A percentile compares a stretch with the other conserved stretches of the same genome.
Conservation (phyloP, 169 alveolate species). For the Babesia bigemina region DNA sequence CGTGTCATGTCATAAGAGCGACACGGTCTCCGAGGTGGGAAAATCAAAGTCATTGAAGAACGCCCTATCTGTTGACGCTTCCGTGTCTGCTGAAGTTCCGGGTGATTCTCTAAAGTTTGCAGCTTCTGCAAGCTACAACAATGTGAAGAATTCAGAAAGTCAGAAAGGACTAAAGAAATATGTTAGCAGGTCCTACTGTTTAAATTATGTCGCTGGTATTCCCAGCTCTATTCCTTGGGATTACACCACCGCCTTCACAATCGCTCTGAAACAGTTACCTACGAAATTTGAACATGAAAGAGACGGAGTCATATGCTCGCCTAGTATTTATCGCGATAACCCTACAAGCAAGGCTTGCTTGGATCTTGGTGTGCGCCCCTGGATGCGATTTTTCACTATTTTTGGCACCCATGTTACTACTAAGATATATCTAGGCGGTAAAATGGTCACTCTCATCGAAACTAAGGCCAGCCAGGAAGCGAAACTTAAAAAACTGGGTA, state of each 20-base stretch:
- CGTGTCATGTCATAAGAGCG: conserved; percentile 62
- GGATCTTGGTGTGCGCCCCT: conserved; percentile 31
- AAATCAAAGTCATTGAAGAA: conserved; percentile 15
- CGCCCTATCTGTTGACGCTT: conserved; percentile 59
- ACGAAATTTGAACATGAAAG: conserved; percentile 14
- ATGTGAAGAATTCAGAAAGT: conserved; percentile 27
- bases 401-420: conserved; percentile 69
- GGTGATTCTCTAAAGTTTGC: conserved; percentile 59
- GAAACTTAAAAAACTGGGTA: conserved; percentile 19
- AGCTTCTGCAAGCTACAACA: conserved; percentile 54
- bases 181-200: conserved; percentile 60
- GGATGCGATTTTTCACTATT: conserved; percentile 56
- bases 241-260: conserved; percentile 44
- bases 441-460: conserved; percentile 49
- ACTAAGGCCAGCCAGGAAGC: conserved; percentile 52
- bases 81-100: conserved; percentile 42
- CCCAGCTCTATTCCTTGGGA: conserved; percentile 59
- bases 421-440: conserved; percentile 65
- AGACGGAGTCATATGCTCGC: conserved; percentile 21
- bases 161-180: conserved; percentile 13
- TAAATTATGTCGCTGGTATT: conserved; percentile 66
- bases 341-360: conserved; percentile 39
- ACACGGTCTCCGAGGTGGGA: conserved; percentile 49
- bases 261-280: conserved; percentile 22
- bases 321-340: conserved; percentile 37